Conservation (phyloP, 169 alveolate species). For the Plasmodium cynomolgi region DNA sequence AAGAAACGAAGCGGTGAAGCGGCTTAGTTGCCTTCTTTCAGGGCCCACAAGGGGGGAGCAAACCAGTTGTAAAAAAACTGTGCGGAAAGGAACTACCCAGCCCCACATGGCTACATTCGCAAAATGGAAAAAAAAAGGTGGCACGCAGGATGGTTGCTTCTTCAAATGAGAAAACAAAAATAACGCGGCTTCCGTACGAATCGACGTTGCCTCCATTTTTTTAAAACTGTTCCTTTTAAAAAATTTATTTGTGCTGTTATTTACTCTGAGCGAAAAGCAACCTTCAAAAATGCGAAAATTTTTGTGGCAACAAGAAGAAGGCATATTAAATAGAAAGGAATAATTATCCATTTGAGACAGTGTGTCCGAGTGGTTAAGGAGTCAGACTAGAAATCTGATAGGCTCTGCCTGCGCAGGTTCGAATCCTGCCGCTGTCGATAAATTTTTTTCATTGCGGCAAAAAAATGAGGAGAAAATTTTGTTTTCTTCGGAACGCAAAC, state of each 20-base stretch:
- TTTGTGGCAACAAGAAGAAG: background rate
- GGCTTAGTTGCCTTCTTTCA: background rate
- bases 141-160: background rate
- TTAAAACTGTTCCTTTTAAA: background rate
- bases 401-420: conserved; percentile 97
- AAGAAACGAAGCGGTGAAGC: background rate
- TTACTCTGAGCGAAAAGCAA: too few species aligned
- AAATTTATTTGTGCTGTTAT: too few species aligned
- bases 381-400: conserved; percentile 96
- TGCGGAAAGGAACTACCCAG: background rate
- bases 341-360: conserved; percentile 24
- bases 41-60: background rate
- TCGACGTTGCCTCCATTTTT: background rate
- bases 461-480: background rate
- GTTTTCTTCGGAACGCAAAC: background rate
- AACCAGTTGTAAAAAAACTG: too few species aligned
- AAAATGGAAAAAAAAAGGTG: background rate
- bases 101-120: background rate
- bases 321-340: background rate
- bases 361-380: conserved; percentile 95
- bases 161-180: background rate
- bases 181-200: background rate
- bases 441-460: background rate
- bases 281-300: background rate
- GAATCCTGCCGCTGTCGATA: conserved; percentile 95